Evolutionary conservation across 2,329 filamentous ascomycete genomes (phyloP), one percentile per base, ranked within the genome.

Genomic region (Trichoderma sp.): DNA sequence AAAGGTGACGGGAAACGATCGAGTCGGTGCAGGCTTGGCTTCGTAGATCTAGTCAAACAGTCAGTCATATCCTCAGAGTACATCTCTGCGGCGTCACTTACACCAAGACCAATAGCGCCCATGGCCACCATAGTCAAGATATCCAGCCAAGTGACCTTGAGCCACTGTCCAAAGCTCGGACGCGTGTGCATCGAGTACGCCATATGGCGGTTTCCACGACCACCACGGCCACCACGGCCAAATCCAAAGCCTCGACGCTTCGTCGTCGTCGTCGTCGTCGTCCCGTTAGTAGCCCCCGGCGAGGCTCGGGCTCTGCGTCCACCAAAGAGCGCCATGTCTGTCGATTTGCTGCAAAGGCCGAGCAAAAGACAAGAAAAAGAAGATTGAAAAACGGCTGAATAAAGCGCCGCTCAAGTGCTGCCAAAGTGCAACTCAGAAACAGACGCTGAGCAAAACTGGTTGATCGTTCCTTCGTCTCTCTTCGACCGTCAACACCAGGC

Each of bases 1-100:
- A 75, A 91, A 92, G 58, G 84, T 86, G 53, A 93, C 85, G 43
- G 91, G 85, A 76, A 93, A 93, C 11, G 88, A 91, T n/a, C 90
- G 85, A 7, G 85, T 87, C 0, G 90, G 88, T 0, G 89, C 89
- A 0, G 91, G 91, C 19, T 86, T 82, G 3, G 89, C 88, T 72
- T 85, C 81, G 79, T 91, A 91, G 68, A 89, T 81, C 87, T 89
- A 64, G 11, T 4, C 0, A 4, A 33, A 37, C 33, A 63, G 49
- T 19, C 31, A 24, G n/a, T 11, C 2, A 24, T 37, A 3, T 8
- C 19, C 13, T n/a, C 4, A 27, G 33, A 29, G 10, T 35, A 8
- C 6, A 8, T 43, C 8, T n/a, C 6, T 4, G 3, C 2, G 1
- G 3, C 3, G 24, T 57, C 8, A 74, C 84, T 76, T 83, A 92